These are phyloP conservation scores for Trypanosoma congolense DNA, from an alignment of 208 protist genomes.

Conservation along the genomic window DNA sequence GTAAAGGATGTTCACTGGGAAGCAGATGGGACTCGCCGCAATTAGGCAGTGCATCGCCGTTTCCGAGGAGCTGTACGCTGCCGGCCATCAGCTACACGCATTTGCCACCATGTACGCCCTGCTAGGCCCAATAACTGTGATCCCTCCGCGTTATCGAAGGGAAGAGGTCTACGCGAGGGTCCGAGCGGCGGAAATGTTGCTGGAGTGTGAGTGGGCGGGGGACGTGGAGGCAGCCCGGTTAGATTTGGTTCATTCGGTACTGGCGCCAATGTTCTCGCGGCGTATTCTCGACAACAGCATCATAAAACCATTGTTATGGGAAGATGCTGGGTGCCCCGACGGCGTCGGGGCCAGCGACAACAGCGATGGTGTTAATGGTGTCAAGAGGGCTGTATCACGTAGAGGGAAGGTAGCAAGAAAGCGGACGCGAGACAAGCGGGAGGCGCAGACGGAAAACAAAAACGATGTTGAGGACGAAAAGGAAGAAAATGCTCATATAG, in stretches of 20 bases:
- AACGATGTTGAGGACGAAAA: slow-evolving; percentile 7
- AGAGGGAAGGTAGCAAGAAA: not conserved
- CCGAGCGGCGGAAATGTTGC: slow-evolving; percentile 44
- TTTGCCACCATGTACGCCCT: slow-evolving; percentile 27
- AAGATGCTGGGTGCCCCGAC: too few species aligned
- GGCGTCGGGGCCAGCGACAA: not conserved
- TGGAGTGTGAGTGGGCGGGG: slow-evolving; percentile 4
- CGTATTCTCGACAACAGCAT: slow-evolving; percentile 15
- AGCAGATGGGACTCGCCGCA: slow-evolving; percentile 9
- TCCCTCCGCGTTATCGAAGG: slow-evolving; percentile 34
- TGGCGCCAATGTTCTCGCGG: slow-evolving; percentile 39
- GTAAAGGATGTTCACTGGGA: not conserved
- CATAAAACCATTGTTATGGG: slow-evolving; percentile 14
- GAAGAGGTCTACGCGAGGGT: slow-evolving; percentile 44
- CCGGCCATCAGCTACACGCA: slow-evolving; percentile 36
- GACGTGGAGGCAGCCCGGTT: slow-evolving; percentile 20
- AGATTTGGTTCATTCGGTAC: slow-evolving; percentile 46
- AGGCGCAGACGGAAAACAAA: not conserved
- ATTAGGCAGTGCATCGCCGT: slow-evolving; percentile 25
- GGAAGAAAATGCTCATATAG: slow-evolving; percentile 20
- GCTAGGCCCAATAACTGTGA: not conserved
- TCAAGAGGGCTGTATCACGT: not conserved
- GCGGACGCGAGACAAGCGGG: not conserved
- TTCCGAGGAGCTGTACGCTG: slow-evolving; percentile 43
- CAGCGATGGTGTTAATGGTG: not conserved